These are phyloP conservation scores for Sarcodon sp. DNA, from an alignment of 768 basidiomycete genomes.

Conservation along the genomic window DNA sequence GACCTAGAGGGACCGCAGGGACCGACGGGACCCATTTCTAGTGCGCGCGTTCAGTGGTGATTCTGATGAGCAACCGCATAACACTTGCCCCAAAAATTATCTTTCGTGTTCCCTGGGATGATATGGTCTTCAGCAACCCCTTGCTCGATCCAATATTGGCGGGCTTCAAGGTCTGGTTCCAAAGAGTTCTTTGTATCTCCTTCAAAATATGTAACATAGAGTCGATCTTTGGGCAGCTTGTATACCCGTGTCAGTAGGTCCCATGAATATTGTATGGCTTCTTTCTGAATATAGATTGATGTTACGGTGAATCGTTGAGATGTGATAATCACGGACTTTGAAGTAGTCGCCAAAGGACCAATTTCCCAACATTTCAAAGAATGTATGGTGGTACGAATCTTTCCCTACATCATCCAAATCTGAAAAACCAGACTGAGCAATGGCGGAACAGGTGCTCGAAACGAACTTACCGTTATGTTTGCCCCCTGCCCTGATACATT, in stretches of 20 bases:
- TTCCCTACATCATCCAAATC: conserved; percentile 99
- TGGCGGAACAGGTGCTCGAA: neutral
- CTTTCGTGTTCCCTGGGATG: conserved; percentile 87
- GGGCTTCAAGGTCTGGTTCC: conserved; percentile 82
- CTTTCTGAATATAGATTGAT: conserved; percentile 43
- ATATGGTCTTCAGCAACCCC: conserved; percentile 87
- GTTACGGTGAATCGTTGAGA: neutral
- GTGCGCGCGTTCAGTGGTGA: neutral
- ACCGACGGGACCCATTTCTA: conserved; percentile 97
- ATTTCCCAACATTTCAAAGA: conserved; percentile 99
- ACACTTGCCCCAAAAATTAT: conserved; percentile 94
- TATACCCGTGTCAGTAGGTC: conserved; percentile 86
- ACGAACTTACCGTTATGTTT: conserved; percentile 80
- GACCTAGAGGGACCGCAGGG: conserved; percentile 96
- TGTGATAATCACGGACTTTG: conserved; percentile 44
- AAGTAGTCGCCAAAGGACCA: conserved; percentile 99
- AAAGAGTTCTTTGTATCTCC: conserved; percentile 81
- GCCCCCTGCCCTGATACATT: conserved; percentile 97
- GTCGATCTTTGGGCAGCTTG: conserved; percentile 74
- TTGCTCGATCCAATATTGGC: conserved; percentile 76
- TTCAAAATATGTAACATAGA: conserved; percentile 98
- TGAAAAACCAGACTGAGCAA: conserved; percentile 17
- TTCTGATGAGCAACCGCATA: conserved; percentile 2
- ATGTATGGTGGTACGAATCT: conserved; percentile 95
- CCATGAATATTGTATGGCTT: conserved; percentile 91